Base-by-base conservation (phyloP, 192 early-diverging fungal species). In the Podila verticillata region DNA sequence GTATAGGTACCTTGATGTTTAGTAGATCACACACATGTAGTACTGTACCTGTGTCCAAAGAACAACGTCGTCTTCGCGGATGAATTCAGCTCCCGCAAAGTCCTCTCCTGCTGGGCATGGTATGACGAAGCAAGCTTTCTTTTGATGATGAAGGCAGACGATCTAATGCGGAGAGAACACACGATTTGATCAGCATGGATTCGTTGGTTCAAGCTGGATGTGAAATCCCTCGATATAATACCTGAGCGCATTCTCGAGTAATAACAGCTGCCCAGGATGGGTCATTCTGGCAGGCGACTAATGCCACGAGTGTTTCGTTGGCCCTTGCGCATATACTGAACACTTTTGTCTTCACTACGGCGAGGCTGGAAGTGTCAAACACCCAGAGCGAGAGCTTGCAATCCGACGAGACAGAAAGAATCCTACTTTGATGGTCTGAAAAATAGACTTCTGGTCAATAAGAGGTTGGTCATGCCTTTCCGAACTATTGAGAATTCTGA, bases 301-400 rank as follows among this genome's bases (percentile, higher is more conserved):
- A 31, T 1, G 65, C 48, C 9, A 80, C 70, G 3, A 67, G n/a
- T 8, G 29, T 67, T 5, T 58, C 77, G 10, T 80, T 44, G 8
- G 65, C 57, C 12, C 57, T 63, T 4, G 66, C 49, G 28, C 65
- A 80, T 4, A 72, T 51, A 0, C 72, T 65, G 15, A 74, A 72
- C 8, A 67, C 57, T 19, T 87, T 75, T n/a, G 82, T 74, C 59
- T 87, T 89, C 20, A 70, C 73, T 4, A 89, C 63, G 7, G 81
- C 74, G 17, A 84, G 63, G 8, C 75, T 88, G 19, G 61, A 60
- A 13, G 79, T 74, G 47, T 90, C 86, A 51, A 90, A 87, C 28
- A 84, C 63, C 89, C 89, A 90, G 29, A 87, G 61, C 36, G 84
- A 82, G 5, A 90, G 35, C 47, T 82, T 77, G 48, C 85, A 85